Evolutionary conservation across 2,329 filamentous ascomycete species (phyloP).

Genomic region (Rhytidhysteron rufulum): DNA sequence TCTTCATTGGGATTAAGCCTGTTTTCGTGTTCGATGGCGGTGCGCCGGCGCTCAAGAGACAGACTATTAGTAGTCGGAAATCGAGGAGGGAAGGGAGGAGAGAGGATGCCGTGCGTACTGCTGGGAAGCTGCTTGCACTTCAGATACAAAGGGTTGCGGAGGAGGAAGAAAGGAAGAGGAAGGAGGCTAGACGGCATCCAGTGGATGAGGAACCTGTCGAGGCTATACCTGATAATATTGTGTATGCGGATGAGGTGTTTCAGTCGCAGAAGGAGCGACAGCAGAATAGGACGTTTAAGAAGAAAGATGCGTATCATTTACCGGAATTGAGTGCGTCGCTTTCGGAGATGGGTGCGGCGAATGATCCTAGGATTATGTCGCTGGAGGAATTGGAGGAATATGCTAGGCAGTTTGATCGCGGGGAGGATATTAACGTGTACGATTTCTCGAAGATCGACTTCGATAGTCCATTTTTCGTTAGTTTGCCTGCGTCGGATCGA

Average conservation of each 20-base stretch:
- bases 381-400: conserved; percentile 92
- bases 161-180: conserved; percentile 71
- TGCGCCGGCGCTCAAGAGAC: conserved; percentile 82
- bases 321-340: conserved; percentile 78
- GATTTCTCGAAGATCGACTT: conserved; percentile 99
- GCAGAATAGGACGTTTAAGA: conserved; percentile 74
- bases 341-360: conserved; percentile 79
- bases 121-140: conserved; percentile 83
- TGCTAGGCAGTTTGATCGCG: conserved; percentile 83
- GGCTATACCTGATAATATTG: conserved; percentile 69
- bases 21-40: conserved; percentile 98
- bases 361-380: conserved; percentile 95
- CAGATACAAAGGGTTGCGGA: conserved; percentile 91
- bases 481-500: conserved; percentile 80
- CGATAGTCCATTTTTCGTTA: conserved; percentile 90
- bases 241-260: conserved; percentile 87
- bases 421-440: conserved; percentile 82
- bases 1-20: conserved; percentile 93
- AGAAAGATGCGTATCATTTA: conserved; percentile 92
- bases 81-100: conserved; percentile 78
- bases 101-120: conserved; percentile 89
- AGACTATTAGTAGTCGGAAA: conserved; percentile 79
- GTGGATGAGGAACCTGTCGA: conserved; percentile 50
- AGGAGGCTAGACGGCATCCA: conserved; percentile 37
- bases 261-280: conserved; percentile 74